A percentile compares a stretch with the other conserved stretches of the same genome.
Conservation (phyloP, 768 basidiomycete species). For the Daedalea quercina region DNA sequence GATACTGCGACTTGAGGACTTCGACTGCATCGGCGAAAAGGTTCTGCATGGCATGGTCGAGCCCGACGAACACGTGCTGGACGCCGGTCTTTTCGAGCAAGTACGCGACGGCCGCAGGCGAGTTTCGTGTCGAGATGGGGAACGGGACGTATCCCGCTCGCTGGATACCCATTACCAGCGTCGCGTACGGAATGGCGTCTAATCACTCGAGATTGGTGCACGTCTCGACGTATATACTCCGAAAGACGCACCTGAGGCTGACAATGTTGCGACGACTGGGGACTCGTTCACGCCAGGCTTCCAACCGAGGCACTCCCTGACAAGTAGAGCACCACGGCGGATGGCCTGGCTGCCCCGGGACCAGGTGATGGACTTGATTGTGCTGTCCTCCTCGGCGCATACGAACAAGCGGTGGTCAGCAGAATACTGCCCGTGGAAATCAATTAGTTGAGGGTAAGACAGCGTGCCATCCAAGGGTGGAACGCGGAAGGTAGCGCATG, state of each 20-base stretch:
- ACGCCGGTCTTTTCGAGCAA: conserved; percentile 19
- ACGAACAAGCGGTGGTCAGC: conserved; percentile 28
- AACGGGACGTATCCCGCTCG: conserved; percentile 20
- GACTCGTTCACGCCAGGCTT: not conserved
- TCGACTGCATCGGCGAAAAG: conserved; percentile 16
- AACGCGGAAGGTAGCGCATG: conserved; percentile 22
- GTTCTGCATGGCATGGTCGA: conserved; percentile 19
- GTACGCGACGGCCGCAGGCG: conserved; percentile 24
- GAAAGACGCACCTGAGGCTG: conserved; percentile 10
- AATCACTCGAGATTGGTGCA: not conserved
- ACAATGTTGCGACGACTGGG: conserved; percentile 21
- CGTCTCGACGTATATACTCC: not conserved
- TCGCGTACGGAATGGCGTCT: conserved; percentile 22
- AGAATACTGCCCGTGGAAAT: conserved; percentile 25
- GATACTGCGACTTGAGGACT: conserved; percentile 9
- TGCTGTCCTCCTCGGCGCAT: conserved; percentile 12
- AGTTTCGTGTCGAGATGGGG: conserved; percentile 29
- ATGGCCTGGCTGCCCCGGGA: too few relatives aligned
- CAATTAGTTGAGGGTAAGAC: conserved; percentile 27
- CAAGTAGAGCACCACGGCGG: too few relatives aligned
- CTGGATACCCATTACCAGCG: conserved; percentile 12
- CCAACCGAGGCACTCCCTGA: too few relatives aligned
- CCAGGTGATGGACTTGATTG: conserved; percentile 15
- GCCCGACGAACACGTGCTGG: conserved; percentile 22
- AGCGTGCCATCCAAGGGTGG: conserved; percentile 28